Conservation (phyloP, 805 yeast species). For the Priceomyces fermenticarens region DNA sequence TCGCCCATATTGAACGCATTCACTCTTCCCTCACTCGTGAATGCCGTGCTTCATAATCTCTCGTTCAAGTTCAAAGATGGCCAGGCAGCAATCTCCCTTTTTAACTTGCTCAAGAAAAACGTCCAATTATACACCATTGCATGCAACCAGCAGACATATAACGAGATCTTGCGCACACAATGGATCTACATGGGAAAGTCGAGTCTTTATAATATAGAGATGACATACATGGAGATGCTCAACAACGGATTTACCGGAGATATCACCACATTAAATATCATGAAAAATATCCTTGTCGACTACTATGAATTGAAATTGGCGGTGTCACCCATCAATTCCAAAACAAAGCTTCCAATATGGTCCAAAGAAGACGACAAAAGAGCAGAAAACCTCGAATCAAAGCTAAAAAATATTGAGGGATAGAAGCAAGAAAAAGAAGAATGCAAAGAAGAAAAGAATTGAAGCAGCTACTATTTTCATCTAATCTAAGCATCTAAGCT, state of each 20-base stretch:
- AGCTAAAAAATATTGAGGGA: constrained; percentile 8
- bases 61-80: constrained; percentile 30
- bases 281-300: constrained; percentile 32
- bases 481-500: too few species aligned
- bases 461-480: not conserved
- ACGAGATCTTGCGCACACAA: constrained; percentile 31
- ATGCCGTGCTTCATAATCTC: constrained; percentile 23
- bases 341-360: constrained; percentile 31
- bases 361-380: constrained; percentile 33
- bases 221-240: constrained; percentile 33
- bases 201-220: constrained; percentile 32
- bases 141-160: constrained; percentile 41
- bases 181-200: constrained; percentile 41
- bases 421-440: not conserved
- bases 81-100: constrained; percentile 31
- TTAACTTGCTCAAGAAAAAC: constrained; percentile 33
- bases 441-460: not conserved
- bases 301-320: constrained; percentile 34
- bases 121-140: constrained; percentile 28
- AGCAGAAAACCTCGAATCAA: constrained; percentile 20
- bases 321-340: constrained; percentile 16
- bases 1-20: constrained; percentile 27
- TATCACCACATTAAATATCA: constrained; percentile 28
- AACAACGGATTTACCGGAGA: constrained; percentile 42
- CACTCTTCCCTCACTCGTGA: constrained; percentile 36